These are phyloP conservation scores for Cruciata laevipes DNA, from an alignment of 257 asterid genomes.

Conservation along the genomic window DNA sequence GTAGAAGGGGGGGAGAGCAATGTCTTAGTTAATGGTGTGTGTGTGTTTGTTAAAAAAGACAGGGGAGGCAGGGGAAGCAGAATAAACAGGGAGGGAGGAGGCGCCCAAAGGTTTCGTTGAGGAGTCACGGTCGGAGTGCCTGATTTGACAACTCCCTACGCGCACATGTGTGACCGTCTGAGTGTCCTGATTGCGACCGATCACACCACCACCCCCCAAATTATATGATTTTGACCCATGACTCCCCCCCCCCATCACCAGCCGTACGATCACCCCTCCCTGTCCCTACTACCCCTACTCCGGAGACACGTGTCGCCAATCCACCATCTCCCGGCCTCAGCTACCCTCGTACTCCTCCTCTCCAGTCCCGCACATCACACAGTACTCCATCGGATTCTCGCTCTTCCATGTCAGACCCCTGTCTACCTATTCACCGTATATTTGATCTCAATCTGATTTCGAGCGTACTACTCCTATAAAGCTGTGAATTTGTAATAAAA, in stretches of 20 bases:
- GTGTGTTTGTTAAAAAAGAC: neutral
- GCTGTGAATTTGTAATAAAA: too few species aligned
- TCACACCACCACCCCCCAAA: neutral
- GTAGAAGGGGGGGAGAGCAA: too few species aligned
- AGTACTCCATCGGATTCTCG: too few species aligned
- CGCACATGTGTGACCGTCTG: conserved; percentile 37
- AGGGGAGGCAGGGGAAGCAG: neutral
- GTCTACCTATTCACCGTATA: too few species aligned
- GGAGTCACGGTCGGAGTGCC: conserved; percentile 6
- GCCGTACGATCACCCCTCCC: conserved; percentile 13
- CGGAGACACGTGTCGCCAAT: conserved; percentile 30
- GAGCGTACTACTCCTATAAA: too few species aligned
- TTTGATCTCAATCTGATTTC: too few species aligned
- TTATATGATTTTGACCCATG: conserved; percentile 34
- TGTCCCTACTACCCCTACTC: neutral
- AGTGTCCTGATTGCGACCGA: conserved; percentile 13
- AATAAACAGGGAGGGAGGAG: neutral
- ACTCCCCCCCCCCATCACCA: conserved; percentile 20
- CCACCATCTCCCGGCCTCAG: conserved; percentile 22
- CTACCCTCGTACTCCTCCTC: neutral
- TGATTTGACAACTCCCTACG: conserved; percentile 51
- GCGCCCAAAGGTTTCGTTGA: conserved; percentile 12
- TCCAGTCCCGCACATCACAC: neutral
- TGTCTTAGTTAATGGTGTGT: too few species aligned
- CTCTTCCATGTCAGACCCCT: too few species aligned